These are phyloP conservation scores for Xylaria acuta DNA, from an alignment of 495 filamentous ascomycete species.

Conservation along the genomic window DNA sequence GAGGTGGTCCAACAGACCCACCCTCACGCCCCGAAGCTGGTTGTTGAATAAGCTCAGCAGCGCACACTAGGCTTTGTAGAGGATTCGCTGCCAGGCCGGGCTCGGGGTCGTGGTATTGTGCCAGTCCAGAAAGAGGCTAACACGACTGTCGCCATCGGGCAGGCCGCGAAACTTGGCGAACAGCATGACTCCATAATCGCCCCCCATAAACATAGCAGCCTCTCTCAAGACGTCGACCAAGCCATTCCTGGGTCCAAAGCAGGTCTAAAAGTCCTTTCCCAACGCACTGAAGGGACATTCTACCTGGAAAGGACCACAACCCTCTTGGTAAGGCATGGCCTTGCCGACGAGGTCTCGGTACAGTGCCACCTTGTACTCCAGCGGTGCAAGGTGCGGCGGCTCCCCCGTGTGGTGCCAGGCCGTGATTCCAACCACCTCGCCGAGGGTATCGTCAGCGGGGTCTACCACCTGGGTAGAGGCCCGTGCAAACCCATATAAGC, in stretches of 20 bases:
- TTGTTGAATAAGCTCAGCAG: background rate
- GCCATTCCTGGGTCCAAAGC: background rate
- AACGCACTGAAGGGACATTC: conserved; percentile 1
- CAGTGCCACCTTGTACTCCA: background rate
- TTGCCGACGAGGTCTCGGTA: background rate
- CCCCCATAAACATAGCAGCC: background rate
- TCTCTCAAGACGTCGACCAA: background rate
- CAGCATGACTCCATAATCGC: background rate
- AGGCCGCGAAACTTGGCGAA: background rate
- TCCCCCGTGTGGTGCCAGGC: background rate
- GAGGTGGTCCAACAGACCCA: conserved; percentile 2
- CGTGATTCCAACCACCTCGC: background rate
- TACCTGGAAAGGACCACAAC: background rate
- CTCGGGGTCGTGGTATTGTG: background rate
- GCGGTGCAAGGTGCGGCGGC: background rate
- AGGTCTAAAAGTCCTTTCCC: background rate
- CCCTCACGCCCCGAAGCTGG: background rate
- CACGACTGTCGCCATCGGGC: background rate
- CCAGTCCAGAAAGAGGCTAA: conserved; percentile 2
- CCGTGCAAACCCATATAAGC: background rate
- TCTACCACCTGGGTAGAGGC: background rate
- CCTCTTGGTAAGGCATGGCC: background rate
- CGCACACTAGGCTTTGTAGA: conserved; percentile 4
- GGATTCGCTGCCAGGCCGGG: background rate
- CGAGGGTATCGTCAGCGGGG: background rate